These are phyloP conservation scores for Candida argentea DNA, from an alignment of 805 yeast genomes.

Conservation along the genomic window DNA sequence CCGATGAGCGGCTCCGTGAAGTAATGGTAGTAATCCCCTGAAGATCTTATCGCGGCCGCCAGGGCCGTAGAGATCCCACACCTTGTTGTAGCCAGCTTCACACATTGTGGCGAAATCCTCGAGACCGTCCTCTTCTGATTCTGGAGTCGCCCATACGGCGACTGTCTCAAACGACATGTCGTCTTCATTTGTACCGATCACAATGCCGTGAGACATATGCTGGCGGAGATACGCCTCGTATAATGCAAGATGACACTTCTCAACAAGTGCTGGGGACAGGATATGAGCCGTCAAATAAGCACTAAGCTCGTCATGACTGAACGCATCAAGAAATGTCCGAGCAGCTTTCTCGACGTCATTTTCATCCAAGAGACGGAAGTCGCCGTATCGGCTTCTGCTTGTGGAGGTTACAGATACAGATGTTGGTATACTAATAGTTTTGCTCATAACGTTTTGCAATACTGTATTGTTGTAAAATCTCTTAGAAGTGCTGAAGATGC, in stretches of 20 bases:
- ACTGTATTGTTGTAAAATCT: no score
- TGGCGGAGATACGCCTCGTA: slow-evolving; percentile 44
- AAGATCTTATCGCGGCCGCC: slow-evolving; percentile 42
- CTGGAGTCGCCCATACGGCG: slow-evolving; percentile 44
- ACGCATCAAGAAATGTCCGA: slow-evolving; percentile 24
- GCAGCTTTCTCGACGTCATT: slow-evolving; percentile 27
- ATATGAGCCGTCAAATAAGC: slow-evolving; percentile 18
- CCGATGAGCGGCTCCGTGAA: slow-evolving; percentile 38
- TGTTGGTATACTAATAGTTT: no score
- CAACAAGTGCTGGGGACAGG: slow-evolving; percentile 7
- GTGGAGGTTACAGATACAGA: no score
- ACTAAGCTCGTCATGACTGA: slow-evolving; percentile 26
- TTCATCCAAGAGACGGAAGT: slow-evolving; percentile 3
- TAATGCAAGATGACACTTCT: slow-evolving; percentile 25
- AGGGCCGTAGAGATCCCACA: slow-evolving; percentile 39
- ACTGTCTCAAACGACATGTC: slow-evolving; percentile 39
- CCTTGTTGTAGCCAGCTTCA: slow-evolving; percentile 41
- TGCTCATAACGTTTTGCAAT: no score
- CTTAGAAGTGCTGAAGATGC: no score
- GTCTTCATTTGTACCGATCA: slow-evolving; percentile 39
- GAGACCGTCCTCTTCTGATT: slow-evolving; percentile 27
- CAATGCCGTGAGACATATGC: slow-evolving; percentile 41
- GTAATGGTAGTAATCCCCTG: slow-evolving; percentile 39
- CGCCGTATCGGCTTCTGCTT: slow-evolving; percentile 1
- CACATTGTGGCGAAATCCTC: slow-evolving; percentile 38